Evolutionary conservation across 108 stramenopile genomes (phyloP), one percentile per base, ranked within the genome.

Genomic region (Skeletonema marinoi): DNA sequence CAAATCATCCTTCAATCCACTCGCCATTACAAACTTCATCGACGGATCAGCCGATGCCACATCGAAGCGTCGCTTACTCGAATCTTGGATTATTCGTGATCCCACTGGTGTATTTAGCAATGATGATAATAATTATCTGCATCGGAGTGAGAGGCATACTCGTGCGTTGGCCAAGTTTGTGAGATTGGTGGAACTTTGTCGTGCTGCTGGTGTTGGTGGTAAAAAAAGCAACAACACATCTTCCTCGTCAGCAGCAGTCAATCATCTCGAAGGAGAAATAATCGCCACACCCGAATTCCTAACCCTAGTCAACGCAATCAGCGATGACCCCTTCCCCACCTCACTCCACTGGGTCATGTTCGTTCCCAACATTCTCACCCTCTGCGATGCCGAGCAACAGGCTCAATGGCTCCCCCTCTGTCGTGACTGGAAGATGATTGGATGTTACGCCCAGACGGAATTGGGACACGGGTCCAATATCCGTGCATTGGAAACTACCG

Each of bases 391-490:
- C 30, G 89, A 96, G 66, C 98, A 99, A 77, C 86, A 93, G 64
- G 69, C 88, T 3, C 64, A 82, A 21, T 98, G 98, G 98, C 81
- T 98, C 12, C 96, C 97, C 0, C 75, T 97, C 12, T 96, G 96
- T 77, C 83, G 92, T 0, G 95, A 96, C 73, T 97, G 97, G 93
- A 88, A 82, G 44, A 95, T 98, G 84, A 93, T 98, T 75, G 96
- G 97, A 19, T 98, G 96, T 63, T 98, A 97, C 74, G 98, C 96
- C 17, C 97, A 97, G 74, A 98, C 98, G 25, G 98, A 98, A 80
- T 62, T 98, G 60, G 97, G 97, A 31, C 98, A 98, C 72, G 96
- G 96, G 13, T 86, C 84, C 51, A 96, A 97, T 70, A 92, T 98
- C 14, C 92, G 98, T 3, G 97, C 92, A 8, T 72, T 98, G 72